A percentile compares a stretch with the other conserved stretches of the same genome.
Conservation (phyloP, 495 filamentous ascomycete species). For the Stereocaulon alpinum region DNA sequence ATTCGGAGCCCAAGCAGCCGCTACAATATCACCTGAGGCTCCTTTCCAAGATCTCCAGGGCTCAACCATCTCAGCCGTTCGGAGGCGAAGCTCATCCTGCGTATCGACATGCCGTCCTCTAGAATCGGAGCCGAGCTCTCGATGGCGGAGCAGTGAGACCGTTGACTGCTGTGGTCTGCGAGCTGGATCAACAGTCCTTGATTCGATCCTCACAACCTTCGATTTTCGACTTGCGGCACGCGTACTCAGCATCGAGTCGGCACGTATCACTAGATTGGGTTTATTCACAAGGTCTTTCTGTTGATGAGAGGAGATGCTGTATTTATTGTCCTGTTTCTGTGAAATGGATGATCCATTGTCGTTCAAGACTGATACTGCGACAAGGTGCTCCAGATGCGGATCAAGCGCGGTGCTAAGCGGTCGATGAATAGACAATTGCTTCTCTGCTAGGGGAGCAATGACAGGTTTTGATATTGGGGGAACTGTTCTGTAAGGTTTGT, state of each 20-base stretch:
- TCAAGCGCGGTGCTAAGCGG: slow-evolving; percentile 1
- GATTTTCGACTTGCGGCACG: background rate
- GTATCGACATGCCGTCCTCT: background rate
- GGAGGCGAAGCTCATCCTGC: slow-evolving; percentile 18
- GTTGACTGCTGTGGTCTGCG: background rate
- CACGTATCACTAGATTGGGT: background rate
- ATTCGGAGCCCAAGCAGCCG: slow-evolving; percentile 40
- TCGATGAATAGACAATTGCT: background rate
- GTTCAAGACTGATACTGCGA: background rate
- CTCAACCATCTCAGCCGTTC: slow-evolving; percentile 25
- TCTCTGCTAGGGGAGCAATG: background rate
- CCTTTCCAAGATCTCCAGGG: slow-evolving; percentile 39
- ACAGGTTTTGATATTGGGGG: background rate
- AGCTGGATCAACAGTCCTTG: slow-evolving; percentile 12
- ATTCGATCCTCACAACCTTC: slow-evolving; percentile 6
- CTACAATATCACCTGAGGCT: slow-evolving; percentile 41
- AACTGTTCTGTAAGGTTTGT: background rate
- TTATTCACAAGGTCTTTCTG: slow-evolving; percentile 2
- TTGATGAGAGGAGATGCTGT: background rate
- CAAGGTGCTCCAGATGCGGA: slow-evolving; percentile 1
- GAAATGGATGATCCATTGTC: background rate
- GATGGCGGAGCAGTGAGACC: slow-evolving; percentile 13
- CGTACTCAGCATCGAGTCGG: background rate
- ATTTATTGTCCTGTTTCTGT: too few relatives aligned
- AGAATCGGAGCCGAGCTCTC: slow-evolving; percentile 15